A percentile compares a stretch with the other conserved stretches of the same genome.
Conservation (phyloP, 768 basidiomycete species). For the Thelephora ganbajun region DNA sequence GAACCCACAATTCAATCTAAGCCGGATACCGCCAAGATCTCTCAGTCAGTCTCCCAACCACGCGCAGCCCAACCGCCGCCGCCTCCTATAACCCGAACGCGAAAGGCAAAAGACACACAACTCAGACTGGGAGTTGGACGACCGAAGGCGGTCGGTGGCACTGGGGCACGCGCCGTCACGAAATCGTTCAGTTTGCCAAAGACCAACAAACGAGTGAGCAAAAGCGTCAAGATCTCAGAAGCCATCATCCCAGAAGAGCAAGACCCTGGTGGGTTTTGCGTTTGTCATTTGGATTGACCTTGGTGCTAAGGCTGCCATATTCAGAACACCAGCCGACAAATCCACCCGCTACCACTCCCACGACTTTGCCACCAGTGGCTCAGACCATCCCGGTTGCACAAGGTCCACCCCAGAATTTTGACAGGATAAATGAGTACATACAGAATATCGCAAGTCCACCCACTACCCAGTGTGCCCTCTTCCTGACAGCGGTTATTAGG, state of each 20-base stretch:
- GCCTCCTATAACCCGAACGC: conserved; percentile 29
- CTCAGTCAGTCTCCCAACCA: conserved; percentile 14
- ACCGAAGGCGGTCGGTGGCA: conserved; percentile 50
- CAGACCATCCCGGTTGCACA: no score
- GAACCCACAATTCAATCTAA: conserved; percentile 13
- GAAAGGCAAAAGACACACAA: conserved; percentile 65
- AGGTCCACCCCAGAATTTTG: no score
- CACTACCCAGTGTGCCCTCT: neutral
- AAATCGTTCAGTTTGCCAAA: conserved; percentile 39
- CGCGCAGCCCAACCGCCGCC: conserved; percentile 9
- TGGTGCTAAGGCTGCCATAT: no score
- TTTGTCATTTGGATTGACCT: no score
- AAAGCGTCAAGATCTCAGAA: conserved; percentile 34
- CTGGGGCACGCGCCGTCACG: conserved; percentile 51
- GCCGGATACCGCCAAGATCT: conserved; percentile 7
- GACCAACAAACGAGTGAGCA: conserved; percentile 35
- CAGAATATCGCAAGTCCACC: neutral
- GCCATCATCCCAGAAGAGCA: conserved; percentile 38
- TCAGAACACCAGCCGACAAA: no score
- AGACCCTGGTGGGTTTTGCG: no score
- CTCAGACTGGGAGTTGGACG: conserved; percentile 58
- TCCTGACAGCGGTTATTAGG: conserved; percentile 6
- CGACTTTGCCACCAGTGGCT: no score
- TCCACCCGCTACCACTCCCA: no score
- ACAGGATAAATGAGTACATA: neutral